These are phyloP conservation scores for Exophiala aquamarina DNA, from an alignment of 2,329 filamentous ascomycete genomes.

Conservation along the genomic window DNA sequence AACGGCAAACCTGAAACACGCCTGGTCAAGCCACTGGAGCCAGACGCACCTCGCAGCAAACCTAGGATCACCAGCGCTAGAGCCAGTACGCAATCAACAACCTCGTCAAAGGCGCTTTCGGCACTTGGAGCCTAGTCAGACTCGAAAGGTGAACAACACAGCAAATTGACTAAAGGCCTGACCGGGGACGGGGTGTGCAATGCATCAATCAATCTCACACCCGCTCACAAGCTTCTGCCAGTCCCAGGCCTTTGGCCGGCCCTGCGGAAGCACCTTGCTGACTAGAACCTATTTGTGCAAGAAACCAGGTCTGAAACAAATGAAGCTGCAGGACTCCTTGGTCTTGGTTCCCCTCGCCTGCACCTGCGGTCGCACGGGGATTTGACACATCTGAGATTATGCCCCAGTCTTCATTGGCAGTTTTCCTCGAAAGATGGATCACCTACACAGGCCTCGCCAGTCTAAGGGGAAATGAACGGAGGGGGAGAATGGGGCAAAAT, in stretches of 20 bases:
- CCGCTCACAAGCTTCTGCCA: constrained; percentile 1
- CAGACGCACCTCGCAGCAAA: too few relatives aligned
- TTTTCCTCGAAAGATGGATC: too few relatives aligned
- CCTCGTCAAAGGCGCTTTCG: neutral
- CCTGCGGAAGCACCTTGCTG: constrained; percentile 1
- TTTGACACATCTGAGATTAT: constrained; percentile 18
- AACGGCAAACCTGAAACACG: too few relatives aligned
- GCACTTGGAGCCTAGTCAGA: neutral
- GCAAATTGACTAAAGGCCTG: neutral
- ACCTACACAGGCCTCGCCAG: too few relatives aligned
- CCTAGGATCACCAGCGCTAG: too few relatives aligned
- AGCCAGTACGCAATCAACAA: neutral
- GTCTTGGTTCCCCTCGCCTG: constrained; percentile 21
- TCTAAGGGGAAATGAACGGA: too few relatives aligned
- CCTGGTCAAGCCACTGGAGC: too few relatives aligned
- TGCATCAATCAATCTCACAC: constrained; percentile 7
- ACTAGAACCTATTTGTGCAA: constrained; percentile 1
- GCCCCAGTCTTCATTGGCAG: constrained; percentile 14
- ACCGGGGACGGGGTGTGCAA: neutral
- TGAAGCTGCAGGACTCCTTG: constrained; percentile 23
- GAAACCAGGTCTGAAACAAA: constrained; percentile 22
- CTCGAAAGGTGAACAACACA: neutral
- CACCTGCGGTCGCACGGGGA: constrained; percentile 11
- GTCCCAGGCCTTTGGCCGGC: neutral
- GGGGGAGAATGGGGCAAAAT: too few relatives aligned